A percentile compares a stretch with the other conserved stretches of the same genome.
Evolutionary conservation across 1,139 yeast genomes (phyloP).

Genomic region (Kurtzmaniella quercitrusa): DNA sequence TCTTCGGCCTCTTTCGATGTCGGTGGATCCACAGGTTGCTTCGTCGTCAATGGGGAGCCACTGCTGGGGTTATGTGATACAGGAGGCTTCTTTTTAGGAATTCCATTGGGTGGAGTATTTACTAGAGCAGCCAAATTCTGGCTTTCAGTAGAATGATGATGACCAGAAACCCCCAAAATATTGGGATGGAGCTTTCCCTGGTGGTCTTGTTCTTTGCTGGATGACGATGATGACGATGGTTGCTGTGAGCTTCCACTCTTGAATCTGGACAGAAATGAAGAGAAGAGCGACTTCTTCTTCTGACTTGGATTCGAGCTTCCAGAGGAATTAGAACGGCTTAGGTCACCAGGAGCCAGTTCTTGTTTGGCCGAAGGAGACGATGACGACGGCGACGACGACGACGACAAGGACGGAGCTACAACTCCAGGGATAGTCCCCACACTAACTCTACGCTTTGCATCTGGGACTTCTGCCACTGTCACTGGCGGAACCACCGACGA

Average conservation of each 20-base stretch:
- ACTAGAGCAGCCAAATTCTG: slow-evolving; percentile 21
- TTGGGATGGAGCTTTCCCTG: slow-evolving; percentile 14
- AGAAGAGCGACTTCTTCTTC: slow-evolving; percentile 42
- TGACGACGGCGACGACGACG: slow-evolving; percentile 1
- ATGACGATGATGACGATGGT: slow-evolving; percentile 9
- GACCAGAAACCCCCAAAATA: slow-evolving; percentile 14
- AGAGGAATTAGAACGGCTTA: slow-evolving; percentile 21
- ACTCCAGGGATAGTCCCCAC: slow-evolving; percentile 10
- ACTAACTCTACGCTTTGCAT: slow-evolving; percentile 15
- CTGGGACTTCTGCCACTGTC: background rate
- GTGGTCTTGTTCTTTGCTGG: slow-evolving; percentile 6
- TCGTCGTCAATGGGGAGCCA: slow-evolving; percentile 10
- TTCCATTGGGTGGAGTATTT: slow-evolving; percentile 16
- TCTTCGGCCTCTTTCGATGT: slow-evolving; percentile 1
- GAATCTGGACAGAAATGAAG: slow-evolving; percentile 54
- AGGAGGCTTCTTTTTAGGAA: slow-evolving; percentile 9
- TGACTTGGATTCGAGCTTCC: slow-evolving; percentile 3
- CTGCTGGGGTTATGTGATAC: slow-evolving; percentile 3
- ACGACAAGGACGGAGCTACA: no score
- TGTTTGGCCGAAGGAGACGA: background rate
- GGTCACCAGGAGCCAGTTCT: slow-evolving; percentile 2
- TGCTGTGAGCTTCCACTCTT: slow-evolving; percentile 16
- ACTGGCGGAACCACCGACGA: slow-evolving; percentile 24
- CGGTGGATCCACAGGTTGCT: slow-evolving; percentile 1
- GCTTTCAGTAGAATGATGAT: slow-evolving; percentile 6